These are phyloP conservation scores for Solanum tarapatanum DNA, from an alignment of 257 asterid species.

Conservation along the genomic window DNA sequence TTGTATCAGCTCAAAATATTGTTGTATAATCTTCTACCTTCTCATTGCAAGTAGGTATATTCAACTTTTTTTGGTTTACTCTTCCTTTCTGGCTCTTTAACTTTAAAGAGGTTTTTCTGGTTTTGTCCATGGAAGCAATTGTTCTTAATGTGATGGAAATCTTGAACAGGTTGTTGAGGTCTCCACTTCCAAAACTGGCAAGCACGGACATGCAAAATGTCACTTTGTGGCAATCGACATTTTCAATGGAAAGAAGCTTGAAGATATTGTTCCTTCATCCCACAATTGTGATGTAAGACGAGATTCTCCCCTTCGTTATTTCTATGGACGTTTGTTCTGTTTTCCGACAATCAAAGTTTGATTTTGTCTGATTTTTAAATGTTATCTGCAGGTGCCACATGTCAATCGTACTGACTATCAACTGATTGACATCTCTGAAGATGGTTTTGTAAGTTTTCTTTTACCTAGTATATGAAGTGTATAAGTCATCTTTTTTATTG, in stretches of 20 bases:
- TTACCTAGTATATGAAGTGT: not conserved
- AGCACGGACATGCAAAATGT: constrained; percentile 67
- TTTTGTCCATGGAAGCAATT: not conserved
- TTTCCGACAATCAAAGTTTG: not conserved
- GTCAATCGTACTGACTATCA: constrained; percentile 56
- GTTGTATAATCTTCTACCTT: not conserved
- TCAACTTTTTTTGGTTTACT: not conserved
- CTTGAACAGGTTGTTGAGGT: constrained; percentile 48
- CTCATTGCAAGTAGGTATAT: not conserved
- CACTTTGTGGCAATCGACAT: constrained; percentile 63
- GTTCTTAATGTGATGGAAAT: not conserved
- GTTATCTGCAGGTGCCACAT: constrained; percentile 39
- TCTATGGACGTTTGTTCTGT: not conserved
- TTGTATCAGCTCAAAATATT: not conserved
- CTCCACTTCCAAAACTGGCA: constrained; percentile 62
- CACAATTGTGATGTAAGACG: constrained; percentile 52
- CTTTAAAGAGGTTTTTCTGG: not conserved
- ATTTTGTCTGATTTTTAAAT: not conserved
- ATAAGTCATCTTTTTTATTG: not conserved
- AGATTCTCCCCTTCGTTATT: not conserved
- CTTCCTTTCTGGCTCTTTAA: not conserved
- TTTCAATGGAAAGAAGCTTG: constrained; percentile 51
- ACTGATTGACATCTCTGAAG: constrained; percentile 27
- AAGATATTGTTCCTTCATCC: constrained; percentile 66
- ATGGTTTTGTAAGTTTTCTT: constrained; percentile 21